phyloP scores from a whole-genome alignment of 1,284 basidiomycete genomes.

The Microbotryum violaceum region DNA sequence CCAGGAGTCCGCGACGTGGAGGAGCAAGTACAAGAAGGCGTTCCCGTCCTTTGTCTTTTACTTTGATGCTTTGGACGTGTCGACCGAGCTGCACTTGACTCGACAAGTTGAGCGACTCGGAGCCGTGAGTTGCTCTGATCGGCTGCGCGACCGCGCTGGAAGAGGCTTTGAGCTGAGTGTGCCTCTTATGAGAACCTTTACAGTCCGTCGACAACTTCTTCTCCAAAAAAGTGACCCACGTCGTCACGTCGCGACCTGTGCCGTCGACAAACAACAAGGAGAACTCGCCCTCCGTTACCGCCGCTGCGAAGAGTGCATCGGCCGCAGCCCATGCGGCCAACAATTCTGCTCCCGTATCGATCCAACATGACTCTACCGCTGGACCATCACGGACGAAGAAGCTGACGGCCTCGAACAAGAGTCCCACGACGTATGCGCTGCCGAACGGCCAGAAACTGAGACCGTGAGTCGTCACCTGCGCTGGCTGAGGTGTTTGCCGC shows the following conservation, averaged over 20 bases:
- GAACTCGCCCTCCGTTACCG: conserved; percentile 30
- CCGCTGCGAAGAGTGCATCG: background rate
- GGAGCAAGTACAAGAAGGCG: conserved; percentile 69
- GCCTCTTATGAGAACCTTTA: conserved; percentile 1
- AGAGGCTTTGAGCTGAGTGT: conserved; percentile 10
- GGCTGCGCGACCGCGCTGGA: background rate
- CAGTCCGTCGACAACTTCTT: conserved; percentile 80
- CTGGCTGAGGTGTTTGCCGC: background rate
- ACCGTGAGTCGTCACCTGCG: conserved; percentile 6
- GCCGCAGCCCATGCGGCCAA: background rate
- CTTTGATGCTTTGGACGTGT: conserved; percentile 62
- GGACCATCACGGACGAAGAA: background rate
- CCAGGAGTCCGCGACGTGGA: conserved; percentile 50
- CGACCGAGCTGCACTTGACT: conserved; percentile 49
- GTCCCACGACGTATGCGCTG: conserved; percentile 21
- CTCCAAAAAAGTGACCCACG: conserved; percentile 72
- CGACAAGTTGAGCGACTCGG: conserved; percentile 59
- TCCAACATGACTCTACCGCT: background rate
- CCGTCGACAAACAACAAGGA: conserved; percentile 32
- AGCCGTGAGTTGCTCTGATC: conserved; percentile 54
- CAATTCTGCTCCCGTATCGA: background rate
- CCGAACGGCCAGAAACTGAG: conserved; percentile 24
- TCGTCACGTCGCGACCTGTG: conserved; percentile 59
- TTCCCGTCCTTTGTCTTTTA: conserved; percentile 81
- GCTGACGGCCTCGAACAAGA: background rate